A percentile compares a stretch with the other conserved stretches of the same genome.
These are phyloP conservation scores for Botrytis elliptica DNA, from an alignment of 2,329 filamentous ascomycete species.

Conservation along the genomic window DNA sequence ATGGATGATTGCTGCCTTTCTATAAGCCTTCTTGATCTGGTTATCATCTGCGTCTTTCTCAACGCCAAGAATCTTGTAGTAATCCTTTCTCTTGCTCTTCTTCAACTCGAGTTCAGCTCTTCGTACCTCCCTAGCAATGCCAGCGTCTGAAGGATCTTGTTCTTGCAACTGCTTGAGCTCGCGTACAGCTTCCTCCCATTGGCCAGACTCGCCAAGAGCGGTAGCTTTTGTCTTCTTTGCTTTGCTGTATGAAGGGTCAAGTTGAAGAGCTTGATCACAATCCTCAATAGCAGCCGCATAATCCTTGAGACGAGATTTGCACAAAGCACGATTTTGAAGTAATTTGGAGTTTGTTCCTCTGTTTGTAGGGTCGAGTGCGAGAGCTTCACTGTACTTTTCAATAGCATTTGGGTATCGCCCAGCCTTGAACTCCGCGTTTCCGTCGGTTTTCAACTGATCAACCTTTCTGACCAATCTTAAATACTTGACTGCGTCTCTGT, in stretches of 20 bases:
- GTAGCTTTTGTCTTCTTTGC: conserved; percentile 93
- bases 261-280: conserved; percentile 76
- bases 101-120: conserved; percentile 93
- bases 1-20: conserved; percentile 88
- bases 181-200: conserved; percentile 87
- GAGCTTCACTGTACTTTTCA: conserved; percentile 77
- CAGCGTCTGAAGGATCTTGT: conserved; percentile 75
- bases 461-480: conserved; percentile 88
- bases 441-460: conserved; percentile 89
- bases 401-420: conserved; percentile 78
- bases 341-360: conserved; percentile 93
- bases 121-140: conserved; percentile 79
- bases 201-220: conserved; percentile 77
- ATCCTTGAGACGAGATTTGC: conserved; percentile 78
- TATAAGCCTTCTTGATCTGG: conserved; percentile 95
- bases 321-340: conserved; percentile 87
- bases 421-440: conserved; percentile 86
- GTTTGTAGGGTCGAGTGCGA: conserved; percentile 84
- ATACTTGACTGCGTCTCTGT: conserved; percentile 83
- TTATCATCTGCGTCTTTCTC: conserved; percentile 80
- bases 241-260: conserved; percentile 85
- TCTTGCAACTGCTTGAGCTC: conserved; percentile 88
- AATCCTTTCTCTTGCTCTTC: conserved; percentile 96
- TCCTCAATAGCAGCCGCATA: conserved; percentile 80
- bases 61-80: conserved; percentile 94